Evolutionary conservation across 2,329 filamentous ascomycete species (phyloP), one percentile per base, ranked within the genome.

Genomic region (Allantophomopsis lycopodina): DNA sequence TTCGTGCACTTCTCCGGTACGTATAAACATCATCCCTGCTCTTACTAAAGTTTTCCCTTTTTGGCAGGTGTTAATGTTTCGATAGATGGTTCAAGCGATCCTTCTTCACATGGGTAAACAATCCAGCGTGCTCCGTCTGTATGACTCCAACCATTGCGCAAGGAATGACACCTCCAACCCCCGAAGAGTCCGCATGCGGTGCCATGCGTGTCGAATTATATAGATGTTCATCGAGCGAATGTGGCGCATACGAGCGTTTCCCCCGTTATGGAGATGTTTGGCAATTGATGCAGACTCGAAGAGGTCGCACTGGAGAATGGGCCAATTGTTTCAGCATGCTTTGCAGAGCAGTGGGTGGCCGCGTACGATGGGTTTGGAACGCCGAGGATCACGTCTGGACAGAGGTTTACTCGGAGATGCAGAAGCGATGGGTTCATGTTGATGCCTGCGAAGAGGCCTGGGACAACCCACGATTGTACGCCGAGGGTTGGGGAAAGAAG

Each of bases 271-370:
- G 85, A 43, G 89, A 98, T 56, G 89, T 94, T 18, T 96, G 93
- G 79, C 80, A 87, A 38, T 63, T 96, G 44, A 65, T 98, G 34
- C 83, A 95, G 59, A 93, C 86, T 20, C 71, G 84, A 49, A 74
- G 83, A 49, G 91, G 91, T 30, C 79, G 91, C 49, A 82, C 82
- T 44, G 91, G 91, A 45, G 91, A 98, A 64, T 96, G 91, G 87
- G 87, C 86, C 48, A 96, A 95, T 63, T 95, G 88, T 69, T 98
- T 98, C 64, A 89, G 82, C 63, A 96, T 96, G 91, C 72, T 98
- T 39, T 96, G 89, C 66, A 77, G 89, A 44, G 91, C 91, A 4
- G 77, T 96, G 12, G 89, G 89, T 37, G 84, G 83, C 44, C 76
- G 89, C 44, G 87, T 95, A 17, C 77, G 91, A 53, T 98, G 91